These are phyloP conservation scores for Fusarium solani-melongenae DNA, from an alignment of 2,329 filamentous ascomycete species.

Conservation along the genomic window DNA sequence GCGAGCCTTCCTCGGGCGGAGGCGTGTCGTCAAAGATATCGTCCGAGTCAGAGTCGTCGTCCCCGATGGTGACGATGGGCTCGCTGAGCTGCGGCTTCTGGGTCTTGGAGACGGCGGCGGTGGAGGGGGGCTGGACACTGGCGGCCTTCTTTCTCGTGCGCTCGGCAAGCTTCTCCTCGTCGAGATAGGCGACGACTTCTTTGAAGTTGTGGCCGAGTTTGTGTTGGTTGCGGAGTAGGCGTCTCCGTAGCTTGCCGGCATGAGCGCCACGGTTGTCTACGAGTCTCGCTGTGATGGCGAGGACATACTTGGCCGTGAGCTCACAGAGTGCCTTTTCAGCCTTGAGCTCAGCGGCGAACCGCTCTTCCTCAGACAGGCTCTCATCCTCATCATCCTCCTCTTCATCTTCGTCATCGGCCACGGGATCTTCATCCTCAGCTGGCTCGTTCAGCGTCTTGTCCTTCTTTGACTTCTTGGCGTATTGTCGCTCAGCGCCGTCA, in stretches of 20 bases:
- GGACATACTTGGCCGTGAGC: slow-evolving; percentile 84
- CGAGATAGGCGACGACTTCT: slow-evolving; percentile 83
- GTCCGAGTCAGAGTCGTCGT: slow-evolving; percentile 48
- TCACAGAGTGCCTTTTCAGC: slow-evolving; percentile 89
- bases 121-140: slow-evolving; percentile 26
- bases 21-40: slow-evolving; percentile 60
- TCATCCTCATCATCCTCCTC: slow-evolving; percentile 68
- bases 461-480: slow-evolving; percentile 75
- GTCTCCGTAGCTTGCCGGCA: slow-evolving; percentile 73
- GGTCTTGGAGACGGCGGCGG: slow-evolving; percentile 35
- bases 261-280: slow-evolving; percentile 73
- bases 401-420: slow-evolving; percentile 70
- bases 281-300: slow-evolving; percentile 80
- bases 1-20: slow-evolving; percentile 68
- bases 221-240: slow-evolving; percentile 82
- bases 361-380: slow-evolving; percentile 66
- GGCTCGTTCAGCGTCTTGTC: slow-evolving; percentile 68
- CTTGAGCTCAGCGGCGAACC: slow-evolving; percentile 74
- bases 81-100: slow-evolving; percentile 54
- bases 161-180: slow-evolving; percentile 69
- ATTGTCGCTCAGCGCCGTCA: slow-evolving; percentile 78
- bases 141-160: slow-evolving; percentile 55
- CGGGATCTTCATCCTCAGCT: slow-evolving; percentile 78
- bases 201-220: slow-evolving; percentile 87
- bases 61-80: slow-evolving; percentile 59